Evolutionary conservation across 2,329 filamentous ascomycete species (phyloP).

Genomic region (Coleophoma cylindrospora): DNA sequence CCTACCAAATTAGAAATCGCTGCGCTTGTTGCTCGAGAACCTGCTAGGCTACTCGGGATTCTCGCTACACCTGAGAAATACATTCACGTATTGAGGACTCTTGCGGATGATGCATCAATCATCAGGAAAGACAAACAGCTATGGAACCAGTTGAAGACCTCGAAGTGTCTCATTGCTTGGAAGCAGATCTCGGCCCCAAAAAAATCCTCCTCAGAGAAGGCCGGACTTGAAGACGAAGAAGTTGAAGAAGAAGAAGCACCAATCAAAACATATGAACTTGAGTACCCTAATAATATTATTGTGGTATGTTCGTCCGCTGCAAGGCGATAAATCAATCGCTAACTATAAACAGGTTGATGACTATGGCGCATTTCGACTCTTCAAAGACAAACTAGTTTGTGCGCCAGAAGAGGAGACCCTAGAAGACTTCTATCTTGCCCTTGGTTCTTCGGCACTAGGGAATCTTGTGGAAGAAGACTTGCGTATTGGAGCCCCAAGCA

Average conservation of each 20-base stretch:
- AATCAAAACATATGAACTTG: conserved; percentile 60
- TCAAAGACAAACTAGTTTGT: conserved; percentile 78
- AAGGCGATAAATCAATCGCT: neutral
- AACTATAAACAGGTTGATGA: conserved; percentile 57
- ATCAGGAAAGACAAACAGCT: conserved; percentile 77
- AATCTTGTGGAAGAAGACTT: conserved; percentile 74
- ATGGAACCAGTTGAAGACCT: conserved; percentile 68
- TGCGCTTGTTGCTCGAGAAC: conserved; percentile 75
- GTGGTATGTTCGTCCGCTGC: conserved; percentile 35
- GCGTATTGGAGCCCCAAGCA: conserved; percentile 51
- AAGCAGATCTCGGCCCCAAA: conserved; percentile 53
- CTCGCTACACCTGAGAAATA: conserved; percentile 84
- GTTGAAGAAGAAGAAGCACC: conserved; percentile 36
- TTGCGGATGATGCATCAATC: conserved; percentile 66
- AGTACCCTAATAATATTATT: conserved; percentile 65
- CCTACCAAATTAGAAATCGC: conserved; percentile 85
- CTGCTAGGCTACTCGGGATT: conserved; percentile 72
- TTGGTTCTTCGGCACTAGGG: conserved; percentile 75
- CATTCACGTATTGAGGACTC: conserved; percentile 70
- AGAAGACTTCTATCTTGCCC: conserved; percentile 76
- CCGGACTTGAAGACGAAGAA: conserved; percentile 30
- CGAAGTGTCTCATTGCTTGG: conserved; percentile 78
- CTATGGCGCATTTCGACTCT: conserved; percentile 81
- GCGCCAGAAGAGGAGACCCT: conserved; percentile 86
- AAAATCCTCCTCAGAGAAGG: conserved; percentile 9